Evolutionary conservation across 345 rosid genomes (phyloP).

Genomic region (Alliaria petiolata): DNA sequence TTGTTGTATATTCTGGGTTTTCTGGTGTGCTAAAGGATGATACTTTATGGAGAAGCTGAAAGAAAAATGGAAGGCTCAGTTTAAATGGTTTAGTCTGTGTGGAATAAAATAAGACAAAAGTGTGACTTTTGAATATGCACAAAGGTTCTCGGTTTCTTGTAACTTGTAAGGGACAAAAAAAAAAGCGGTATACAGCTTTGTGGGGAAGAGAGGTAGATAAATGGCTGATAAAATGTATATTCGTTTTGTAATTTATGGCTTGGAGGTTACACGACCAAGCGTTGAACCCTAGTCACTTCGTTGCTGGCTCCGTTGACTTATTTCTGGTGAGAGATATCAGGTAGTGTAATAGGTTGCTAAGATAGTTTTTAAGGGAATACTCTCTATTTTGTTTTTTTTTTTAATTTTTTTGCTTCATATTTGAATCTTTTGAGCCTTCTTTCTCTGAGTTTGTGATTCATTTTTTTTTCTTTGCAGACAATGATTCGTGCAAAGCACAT

Average conservation of each 20-base stretch:
- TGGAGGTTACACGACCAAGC: no score
- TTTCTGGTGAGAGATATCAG: conserved; percentile 21
- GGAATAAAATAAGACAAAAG: not conserved
- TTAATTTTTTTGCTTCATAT: not conserved
- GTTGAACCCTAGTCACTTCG: no score
- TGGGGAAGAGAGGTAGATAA: no score
- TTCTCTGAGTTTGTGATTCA: conserved; percentile 11
- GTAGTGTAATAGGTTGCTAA: conserved; percentile 26
- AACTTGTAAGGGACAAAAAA: conserved; percentile 6
- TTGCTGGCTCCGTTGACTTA: conserved; percentile 12
- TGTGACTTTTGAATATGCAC: not conserved
- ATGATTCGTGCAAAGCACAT: conserved; percentile 87
- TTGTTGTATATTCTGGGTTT: not conserved
- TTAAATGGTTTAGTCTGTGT: not conserved
- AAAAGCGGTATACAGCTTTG: not conserved
- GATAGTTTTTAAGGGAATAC: conserved; percentile 11
- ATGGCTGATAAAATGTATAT: not conserved
- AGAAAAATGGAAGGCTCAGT: not conserved
- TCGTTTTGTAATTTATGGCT: conserved; percentile 1
- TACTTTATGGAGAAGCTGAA: not conserved
- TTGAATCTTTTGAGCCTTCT: conserved; percentile 6
- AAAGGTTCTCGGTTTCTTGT: not conserved
- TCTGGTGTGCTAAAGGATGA: conserved; percentile 8
- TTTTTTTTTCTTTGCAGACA: conserved; percentile 31
- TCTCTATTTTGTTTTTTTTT: not conserved